These are phyloP conservation scores for Tuber melanosporum DNA, from an alignment of 495 filamentous ascomycete species.

Conservation along the genomic window DNA sequence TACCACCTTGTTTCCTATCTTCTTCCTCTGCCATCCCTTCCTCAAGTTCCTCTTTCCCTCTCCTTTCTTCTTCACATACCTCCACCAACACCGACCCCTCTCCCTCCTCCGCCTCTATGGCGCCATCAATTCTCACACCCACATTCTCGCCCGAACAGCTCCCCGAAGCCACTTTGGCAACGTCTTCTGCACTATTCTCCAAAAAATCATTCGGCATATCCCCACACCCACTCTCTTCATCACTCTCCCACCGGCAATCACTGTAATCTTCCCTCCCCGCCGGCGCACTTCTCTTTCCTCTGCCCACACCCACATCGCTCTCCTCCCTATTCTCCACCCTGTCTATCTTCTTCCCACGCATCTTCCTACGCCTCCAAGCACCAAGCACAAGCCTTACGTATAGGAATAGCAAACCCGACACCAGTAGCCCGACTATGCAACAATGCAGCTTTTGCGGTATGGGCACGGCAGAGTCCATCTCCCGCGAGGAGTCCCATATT, in stretches of 20 bases:
- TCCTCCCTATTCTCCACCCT: not conserved
- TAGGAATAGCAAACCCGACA: not conserved
- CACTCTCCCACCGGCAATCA: no score
- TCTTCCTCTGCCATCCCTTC: not conserved
- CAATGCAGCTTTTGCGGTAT: not conserved
- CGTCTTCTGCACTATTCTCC: no score
- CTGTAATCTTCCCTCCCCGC: not conserved
- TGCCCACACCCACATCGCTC: no score
- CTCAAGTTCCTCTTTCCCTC: not conserved
- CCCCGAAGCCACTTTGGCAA: no score
- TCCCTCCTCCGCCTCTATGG: not conserved
- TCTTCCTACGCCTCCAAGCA: not conserved
- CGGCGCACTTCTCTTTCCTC: not conserved
- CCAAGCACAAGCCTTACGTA: not conserved
- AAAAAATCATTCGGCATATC: no score
- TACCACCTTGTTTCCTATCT: not conserved
- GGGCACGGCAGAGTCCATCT: not conserved
- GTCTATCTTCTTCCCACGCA: not conserved
- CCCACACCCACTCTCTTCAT: no score
- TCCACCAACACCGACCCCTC: not conserved
- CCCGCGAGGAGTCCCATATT: not conserved
- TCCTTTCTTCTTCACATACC: not conserved
- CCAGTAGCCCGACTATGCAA: not conserved
- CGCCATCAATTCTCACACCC: no score
- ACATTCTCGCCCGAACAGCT: no score